Conservation (phyloP, 805 yeast species). For the Candida alai region DNA sequence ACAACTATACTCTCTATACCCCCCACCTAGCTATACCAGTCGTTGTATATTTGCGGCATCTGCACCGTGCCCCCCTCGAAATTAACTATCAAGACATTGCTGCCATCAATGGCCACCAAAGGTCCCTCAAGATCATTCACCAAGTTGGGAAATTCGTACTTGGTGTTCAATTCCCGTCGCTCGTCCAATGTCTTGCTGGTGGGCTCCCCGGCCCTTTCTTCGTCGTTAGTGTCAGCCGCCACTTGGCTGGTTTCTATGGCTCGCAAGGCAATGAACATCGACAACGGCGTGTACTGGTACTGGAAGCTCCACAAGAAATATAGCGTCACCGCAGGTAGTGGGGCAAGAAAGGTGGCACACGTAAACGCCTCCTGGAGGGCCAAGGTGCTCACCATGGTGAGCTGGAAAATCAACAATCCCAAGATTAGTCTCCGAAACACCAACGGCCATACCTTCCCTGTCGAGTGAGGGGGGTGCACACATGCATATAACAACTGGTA, state of each 20-base stretch:
- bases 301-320: constrained; percentile 77
- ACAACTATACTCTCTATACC: too few species aligned
- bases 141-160: constrained; percentile 75
- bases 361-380: constrained; percentile 77
- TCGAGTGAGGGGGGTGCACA: constrained; percentile 94
- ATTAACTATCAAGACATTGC: constrained; percentile 28
- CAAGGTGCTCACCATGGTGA: constrained; percentile 89
- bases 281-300: constrained; percentile 72
- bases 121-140: constrained; percentile 78
- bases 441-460: constrained; percentile 95
- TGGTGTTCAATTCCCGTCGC: constrained; percentile 63
- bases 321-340: constrained; percentile 69
- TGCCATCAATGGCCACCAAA: constrained; percentile 65
- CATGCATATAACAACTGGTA: constrained; percentile 87
- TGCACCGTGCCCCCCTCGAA: constrained; percentile 23
- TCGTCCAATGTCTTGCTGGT: constrained; percentile 64
- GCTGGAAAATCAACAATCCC: constrained; percentile 79
- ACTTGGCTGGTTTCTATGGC: constrained; percentile 47
- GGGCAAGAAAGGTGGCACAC: constrained; percentile 66
- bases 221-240: constrained; percentile 9
- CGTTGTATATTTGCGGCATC: constrained; percentile 7
- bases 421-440: constrained; percentile 76
- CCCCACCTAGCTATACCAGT: constrained; percentile 10
- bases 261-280: constrained; percentile 81
- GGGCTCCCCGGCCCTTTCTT: constrained; percentile 7